phyloP scores from a whole-genome alignment of 2,329 filamentous ascomycete genomes.

The Fusarium nematophilum region DNA sequence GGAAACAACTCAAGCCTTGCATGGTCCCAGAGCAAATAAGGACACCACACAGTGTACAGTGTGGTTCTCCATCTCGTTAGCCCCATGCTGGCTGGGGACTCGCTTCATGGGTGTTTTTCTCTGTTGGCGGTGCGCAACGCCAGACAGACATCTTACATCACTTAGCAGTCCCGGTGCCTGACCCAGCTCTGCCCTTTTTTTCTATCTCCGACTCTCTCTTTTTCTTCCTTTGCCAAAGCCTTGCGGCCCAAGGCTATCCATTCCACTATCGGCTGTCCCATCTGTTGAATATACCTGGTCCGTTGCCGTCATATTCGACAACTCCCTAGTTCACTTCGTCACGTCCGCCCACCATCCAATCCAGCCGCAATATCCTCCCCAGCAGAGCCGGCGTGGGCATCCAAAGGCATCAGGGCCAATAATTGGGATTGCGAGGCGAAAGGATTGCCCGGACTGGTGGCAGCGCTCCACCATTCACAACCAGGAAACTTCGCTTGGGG shows the following conservation, averaged over 20 bases:
- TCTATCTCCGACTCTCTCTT: conserved; percentile 32
- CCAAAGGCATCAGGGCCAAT: conserved; percentile 36
- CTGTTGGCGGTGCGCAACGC: conserved; percentile 32
- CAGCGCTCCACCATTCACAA: conserved; percentile 41
- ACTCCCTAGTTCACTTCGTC: conserved; percentile 13
- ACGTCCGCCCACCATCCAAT: conserved; percentile 23
- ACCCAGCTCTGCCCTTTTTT: conserved; percentile 33
- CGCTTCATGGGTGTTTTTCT: conserved; percentile 37
- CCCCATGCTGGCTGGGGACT: conserved; percentile 34
- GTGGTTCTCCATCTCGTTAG: conserved; percentile 36
- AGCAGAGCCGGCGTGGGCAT: conserved; percentile 27
- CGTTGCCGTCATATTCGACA: conserved; percentile 22
- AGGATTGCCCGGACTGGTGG: conserved; percentile 36
- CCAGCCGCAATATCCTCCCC: conserved; percentile 21
- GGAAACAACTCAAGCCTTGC: conserved; percentile 34
- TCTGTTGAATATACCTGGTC: conserved; percentile 20
- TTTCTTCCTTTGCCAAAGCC: conserved; percentile 27
- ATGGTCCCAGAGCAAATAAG: conserved; percentile 40
- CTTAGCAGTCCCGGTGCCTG: conserved; percentile 30
- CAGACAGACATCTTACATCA: conserved; percentile 43
- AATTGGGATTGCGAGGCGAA: conserved; percentile 37
- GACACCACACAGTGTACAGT: conserved; percentile 44
- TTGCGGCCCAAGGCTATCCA: conserved; percentile 29
- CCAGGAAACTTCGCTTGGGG: conserved; percentile 25
- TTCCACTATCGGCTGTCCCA: conserved; percentile 22